Conservation (phyloP, 768 basidiomycete species). For the Rhizopogon rudus region DNA sequence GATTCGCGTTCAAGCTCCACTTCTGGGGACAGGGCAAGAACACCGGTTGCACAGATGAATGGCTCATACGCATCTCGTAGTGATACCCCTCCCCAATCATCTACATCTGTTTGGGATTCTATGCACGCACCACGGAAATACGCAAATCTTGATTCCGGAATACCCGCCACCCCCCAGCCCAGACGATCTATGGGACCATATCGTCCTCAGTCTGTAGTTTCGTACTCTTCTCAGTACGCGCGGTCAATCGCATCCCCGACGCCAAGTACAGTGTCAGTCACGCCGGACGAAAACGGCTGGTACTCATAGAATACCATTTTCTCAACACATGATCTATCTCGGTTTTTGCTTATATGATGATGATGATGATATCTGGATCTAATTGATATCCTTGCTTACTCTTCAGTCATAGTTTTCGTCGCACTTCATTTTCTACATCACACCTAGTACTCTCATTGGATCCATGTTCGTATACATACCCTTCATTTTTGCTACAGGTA, state of each 20-base stretch:
- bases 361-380: conserved; percentile 4
- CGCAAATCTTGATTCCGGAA: conserved; percentile 10
- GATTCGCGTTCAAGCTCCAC: conserved; percentile 70
- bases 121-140: conserved; percentile 45
- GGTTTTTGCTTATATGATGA: conserved; percentile 10
- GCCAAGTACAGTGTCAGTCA: conserved; percentile 67
- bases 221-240: conserved; percentile 17
- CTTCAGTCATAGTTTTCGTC: not conserved
- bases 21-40: conserved; percentile 42
- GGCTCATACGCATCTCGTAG: conserved; percentile 28
- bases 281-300: conserved; percentile 77
- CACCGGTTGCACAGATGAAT: conserved; percentile 41
- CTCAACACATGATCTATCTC: conserved; percentile 1
- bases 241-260: conserved; percentile 59
- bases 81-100: conserved; percentile 37
- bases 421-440: not conserved
- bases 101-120: conserved; percentile 65
- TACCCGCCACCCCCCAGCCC: conserved; percentile 4
- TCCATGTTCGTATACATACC: conserved; percentile 19
- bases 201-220: conserved; percentile 1
- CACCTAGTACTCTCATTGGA: conserved; percentile 2
- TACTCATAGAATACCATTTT: conserved; percentile 40
- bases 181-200: conserved; percentile 10
- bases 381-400: not conserved
- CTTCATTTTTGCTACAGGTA: conserved; percentile 35